Conservation (phyloP, 345 rosid species). For the Salix purpurea region DNA sequence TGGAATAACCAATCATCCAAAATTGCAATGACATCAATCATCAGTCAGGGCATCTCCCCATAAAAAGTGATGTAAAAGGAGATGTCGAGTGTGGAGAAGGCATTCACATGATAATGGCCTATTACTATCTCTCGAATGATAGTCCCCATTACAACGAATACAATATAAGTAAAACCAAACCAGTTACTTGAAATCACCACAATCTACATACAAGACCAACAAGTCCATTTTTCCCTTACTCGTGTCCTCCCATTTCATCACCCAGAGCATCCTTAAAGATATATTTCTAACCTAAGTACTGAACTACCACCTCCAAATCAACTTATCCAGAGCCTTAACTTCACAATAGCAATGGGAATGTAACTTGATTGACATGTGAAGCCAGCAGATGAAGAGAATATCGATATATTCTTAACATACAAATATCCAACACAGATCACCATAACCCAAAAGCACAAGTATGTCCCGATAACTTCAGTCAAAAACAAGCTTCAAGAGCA, state of each 20-base stretch:
- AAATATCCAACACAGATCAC: conserved; percentile 17
- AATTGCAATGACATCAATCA: conserved; percentile 29
- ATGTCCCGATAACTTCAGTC: conserved; percentile 12
- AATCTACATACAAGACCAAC: neutral
- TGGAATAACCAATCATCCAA: conserved; percentile 21
- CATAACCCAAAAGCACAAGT: conserved; percentile 4
- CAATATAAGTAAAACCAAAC: conserved; percentile 8
- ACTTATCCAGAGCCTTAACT: conserved; percentile 23
- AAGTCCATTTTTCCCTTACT: conserved; percentile 21
- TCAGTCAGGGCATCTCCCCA: conserved; percentile 24
- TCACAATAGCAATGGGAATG: neutral
- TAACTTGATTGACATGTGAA: conserved; percentile 6
- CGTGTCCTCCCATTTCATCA: conserved; percentile 25
- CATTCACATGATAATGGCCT: conserved; percentile 13
- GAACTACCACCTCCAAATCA: conserved; percentile 23
- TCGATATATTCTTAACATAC: conserved; percentile 4
- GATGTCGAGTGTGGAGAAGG: conserved; percentile 7
- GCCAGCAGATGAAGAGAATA: conserved; percentile 1
- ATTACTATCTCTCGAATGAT: conserved; percentile 18
- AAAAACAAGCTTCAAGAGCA: conserved; percentile 14
- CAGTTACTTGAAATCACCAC: conserved; percentile 16
- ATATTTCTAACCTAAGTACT: conserved; percentile 21
- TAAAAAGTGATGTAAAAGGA: conserved; percentile 8
- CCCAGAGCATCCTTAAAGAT: conserved; percentile 14
- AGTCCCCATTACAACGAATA: conserved; percentile 16